phyloP scores from a whole-genome alignment of 2,329 filamentous ascomycete genomes.

The Sclerotinia glacialis region DNA sequence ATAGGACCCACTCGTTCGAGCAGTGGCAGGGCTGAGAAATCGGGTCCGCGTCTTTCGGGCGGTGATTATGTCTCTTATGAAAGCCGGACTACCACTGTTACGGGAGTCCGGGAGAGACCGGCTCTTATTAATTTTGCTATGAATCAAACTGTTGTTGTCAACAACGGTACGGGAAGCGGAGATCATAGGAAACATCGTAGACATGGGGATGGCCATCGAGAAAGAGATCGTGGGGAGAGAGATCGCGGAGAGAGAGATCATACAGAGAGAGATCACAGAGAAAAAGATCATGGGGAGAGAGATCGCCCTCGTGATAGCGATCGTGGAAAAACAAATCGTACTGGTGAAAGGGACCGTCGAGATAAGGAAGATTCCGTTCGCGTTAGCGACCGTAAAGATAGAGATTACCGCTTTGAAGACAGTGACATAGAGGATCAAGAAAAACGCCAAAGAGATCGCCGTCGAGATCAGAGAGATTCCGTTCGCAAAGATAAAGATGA shows the following conservation, averaged over 20 bases:
- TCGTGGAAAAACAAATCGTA: background rate
- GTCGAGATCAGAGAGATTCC: background rate
- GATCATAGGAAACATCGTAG: background rate
- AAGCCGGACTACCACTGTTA: background rate
- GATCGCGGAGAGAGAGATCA: background rate
- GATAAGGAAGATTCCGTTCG: no score
- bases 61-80: background rate
- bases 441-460: no score
- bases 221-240: background rate
- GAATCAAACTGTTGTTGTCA: background rate
- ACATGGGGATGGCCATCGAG: background rate
- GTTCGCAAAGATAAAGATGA: background rate
- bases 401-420: background rate
- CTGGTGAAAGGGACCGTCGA: background rate
- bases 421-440: no score
- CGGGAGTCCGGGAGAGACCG: background rate
- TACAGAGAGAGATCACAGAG: background rate
- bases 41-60: rapidly evolving
- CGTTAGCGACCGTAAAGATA: background rate
- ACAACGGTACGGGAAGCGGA: background rate
- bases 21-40: background rate
- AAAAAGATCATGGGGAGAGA: no score
- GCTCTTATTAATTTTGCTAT: background rate
- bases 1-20: background rate
- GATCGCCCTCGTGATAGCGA: background rate